Evolutionary conservation across 768 basidiomycete genomes (phyloP), one percentile per base, ranked within the genome.

Genomic region (Leucocoprinus birnbaumii): DNA sequence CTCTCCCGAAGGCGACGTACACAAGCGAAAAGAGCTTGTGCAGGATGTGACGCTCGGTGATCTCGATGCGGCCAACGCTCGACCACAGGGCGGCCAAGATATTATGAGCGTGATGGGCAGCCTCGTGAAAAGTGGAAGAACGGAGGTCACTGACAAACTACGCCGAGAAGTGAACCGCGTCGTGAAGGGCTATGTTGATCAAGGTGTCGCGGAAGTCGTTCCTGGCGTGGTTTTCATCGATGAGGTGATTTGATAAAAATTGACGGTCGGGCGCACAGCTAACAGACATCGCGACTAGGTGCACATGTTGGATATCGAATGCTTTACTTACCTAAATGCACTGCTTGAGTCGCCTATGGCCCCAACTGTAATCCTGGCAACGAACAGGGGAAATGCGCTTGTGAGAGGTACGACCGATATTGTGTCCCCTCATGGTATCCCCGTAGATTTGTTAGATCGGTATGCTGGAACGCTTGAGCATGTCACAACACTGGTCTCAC

Each of bases 221-320:
- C 97, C 97, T 8, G 97, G 97, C 3, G 96, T 99, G 3, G 87
- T 98, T 13, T 99, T 99, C 71, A 95, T 99, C 58, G 97, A 98
- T 67, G 97, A 99, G 83, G 96, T 97, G 62, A 80, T 65, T 25
- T 48, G 31, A 48, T 37, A 21, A 45, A n/a, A 9, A 24, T 38
- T 54, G 48, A 46, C 19, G 27, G 35, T n/a, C n/a, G 35, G n/a
- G 19, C 27, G 47, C n/a, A 16, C 14, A 34, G 21, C 47, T 48
- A n/a, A 34, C 47, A 44, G 50, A 26, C n/a, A n/a, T 37, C 64
- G 50, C 61, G 38, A 31, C 13, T 53, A 97, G 94, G 96, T 98
- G 21, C 97, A 99, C 73, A 98, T 98, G 96, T 85, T 99, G 57
- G 97, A 99, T 69, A 95, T 98, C 64, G 97, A 99, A 69, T 98